Conservation (phyloP, 805 yeast genomes). For the Geotrichum ghanense region DNA sequence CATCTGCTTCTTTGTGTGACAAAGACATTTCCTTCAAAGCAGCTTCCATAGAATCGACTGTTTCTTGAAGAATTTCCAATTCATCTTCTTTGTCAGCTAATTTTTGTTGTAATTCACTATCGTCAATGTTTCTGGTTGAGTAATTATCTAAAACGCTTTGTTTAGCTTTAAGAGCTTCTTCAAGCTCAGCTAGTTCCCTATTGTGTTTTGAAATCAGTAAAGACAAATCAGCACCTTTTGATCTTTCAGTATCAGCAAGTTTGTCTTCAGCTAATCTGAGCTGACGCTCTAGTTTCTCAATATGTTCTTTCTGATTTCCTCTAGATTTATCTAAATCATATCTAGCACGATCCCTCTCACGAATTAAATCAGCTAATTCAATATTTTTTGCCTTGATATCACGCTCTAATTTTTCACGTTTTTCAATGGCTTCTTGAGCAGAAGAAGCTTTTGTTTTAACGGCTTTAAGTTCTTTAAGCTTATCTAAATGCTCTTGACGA, state of each 20-base stretch:
- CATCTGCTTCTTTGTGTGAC: slow-evolving; percentile 35
- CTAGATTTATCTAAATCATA: slow-evolving; percentile 63
- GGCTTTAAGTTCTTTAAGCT: slow-evolving; percentile 67
- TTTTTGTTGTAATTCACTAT: slow-evolving; percentile 26
- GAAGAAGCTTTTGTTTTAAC: slow-evolving; percentile 76
- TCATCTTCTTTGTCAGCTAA: slow-evolving; percentile 66
- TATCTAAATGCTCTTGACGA: slow-evolving; percentile 80
- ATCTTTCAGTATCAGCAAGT: slow-evolving; percentile 47
- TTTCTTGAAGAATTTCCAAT: slow-evolving; percentile 65
- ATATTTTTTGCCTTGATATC: slow-evolving; percentile 78
- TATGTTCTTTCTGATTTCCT: slow-evolving; percentile 53
- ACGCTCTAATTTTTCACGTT: slow-evolving; percentile 68
- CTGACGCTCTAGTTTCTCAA: slow-evolving; percentile 54
- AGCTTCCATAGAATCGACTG: slow-evolving; percentile 46
- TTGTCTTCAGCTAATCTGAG: slow-evolving; percentile 48
- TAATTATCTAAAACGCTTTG: slow-evolving; percentile 23
- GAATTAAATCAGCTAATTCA: slow-evolving; percentile 77
- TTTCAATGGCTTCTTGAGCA: slow-evolving; percentile 83
- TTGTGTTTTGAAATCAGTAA: slow-evolving; percentile 51
- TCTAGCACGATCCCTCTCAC: slow-evolving; percentile 83
- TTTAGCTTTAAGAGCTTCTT: slow-evolving; percentile 25
- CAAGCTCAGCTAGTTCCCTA: slow-evolving; percentile 45
- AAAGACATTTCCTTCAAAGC: slow-evolving; percentile 43
- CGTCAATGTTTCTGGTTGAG: slow-evolving; percentile 17
- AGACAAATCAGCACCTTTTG: slow-evolving; percentile 52